Evolutionary conservation across 129 eudicot species (phyloP).

Genomic region (Arctium lappa): DNA sequence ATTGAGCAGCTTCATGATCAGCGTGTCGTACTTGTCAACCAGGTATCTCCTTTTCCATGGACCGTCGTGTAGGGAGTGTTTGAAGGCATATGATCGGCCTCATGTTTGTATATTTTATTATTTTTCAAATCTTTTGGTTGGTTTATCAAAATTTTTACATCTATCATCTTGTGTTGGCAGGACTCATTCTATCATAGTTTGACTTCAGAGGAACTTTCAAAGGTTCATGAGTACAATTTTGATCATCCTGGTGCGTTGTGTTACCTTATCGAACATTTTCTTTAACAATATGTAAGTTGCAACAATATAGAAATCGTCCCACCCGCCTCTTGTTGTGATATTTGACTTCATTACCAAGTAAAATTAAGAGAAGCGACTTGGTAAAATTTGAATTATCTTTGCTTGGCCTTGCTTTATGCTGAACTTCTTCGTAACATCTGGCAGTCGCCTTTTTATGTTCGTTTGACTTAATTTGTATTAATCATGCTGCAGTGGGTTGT

Average conservation of each 20-base stretch:
- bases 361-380: neutral
- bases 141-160: neutral
- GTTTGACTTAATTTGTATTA: neutral
- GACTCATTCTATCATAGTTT: slow-evolving; percentile 72
- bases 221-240: slow-evolving; percentile 65
- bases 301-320: neutral
- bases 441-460: neutral
- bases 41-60: slow-evolving; percentile 35
- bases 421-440: no score
- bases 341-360: neutral
- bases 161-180: slow-evolving; percentile 35
- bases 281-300: neutral
- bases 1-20: slow-evolving; percentile 93
- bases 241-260: slow-evolving; percentile 70
- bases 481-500: neutral
- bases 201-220: slow-evolving; percentile 56
- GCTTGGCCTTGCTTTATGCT: neutral
- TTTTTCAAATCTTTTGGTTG: neutral
- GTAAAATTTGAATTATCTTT: neutral
- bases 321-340: neutral
- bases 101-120: neutral
- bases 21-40: slow-evolving; percentile 93
- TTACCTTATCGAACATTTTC: neutral
- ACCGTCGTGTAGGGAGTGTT: neutral
- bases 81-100: neutral